These are phyloP conservation scores for Penicillium digitatum DNA, from an alignment of 2,329 filamentous ascomycete genomes.

Conservation along the genomic window DNA sequence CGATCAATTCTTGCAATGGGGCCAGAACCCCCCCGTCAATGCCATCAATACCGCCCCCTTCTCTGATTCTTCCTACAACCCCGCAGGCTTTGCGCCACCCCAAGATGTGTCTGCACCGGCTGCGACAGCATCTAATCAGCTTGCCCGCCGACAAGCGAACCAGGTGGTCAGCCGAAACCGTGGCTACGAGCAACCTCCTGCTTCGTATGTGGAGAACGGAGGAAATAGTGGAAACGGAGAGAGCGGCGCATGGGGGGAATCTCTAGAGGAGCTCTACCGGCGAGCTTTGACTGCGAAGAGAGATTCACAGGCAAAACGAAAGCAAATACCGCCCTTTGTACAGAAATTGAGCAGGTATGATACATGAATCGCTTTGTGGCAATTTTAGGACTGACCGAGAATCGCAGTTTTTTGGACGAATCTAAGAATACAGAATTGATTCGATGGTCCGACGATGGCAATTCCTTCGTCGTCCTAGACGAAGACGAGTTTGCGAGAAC, in stretches of 20 bases:
- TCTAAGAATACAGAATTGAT: constrained; percentile 92
- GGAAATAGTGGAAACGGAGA: constrained; percentile 21
- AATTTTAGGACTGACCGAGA: constrained; percentile 10
- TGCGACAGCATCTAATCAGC: constrained; percentile 37
- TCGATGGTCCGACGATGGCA: constrained; percentile 92
- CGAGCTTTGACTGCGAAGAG: constrained; percentile 76
- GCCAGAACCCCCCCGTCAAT: constrained; percentile 40
- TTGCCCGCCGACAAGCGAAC: constrained; percentile 36
- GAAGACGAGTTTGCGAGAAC: constrained; percentile 83
- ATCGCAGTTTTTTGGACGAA: constrained; percentile 79
- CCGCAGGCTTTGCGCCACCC: constrained; percentile 39
- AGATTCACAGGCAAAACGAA: constrained; percentile 83
- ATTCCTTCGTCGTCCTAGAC: constrained; percentile 93
- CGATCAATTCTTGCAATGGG: constrained; percentile 56
- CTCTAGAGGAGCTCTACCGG: constrained; percentile 73
- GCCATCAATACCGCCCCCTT: constrained; percentile 30
- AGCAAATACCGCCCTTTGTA: constrained; percentile 95
- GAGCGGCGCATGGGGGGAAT: constrained; percentile 53
- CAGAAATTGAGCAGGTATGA: constrained; percentile 93
- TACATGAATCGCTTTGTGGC: background rate
- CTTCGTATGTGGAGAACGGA: constrained; percentile 29
- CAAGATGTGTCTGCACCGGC: constrained; percentile 51
- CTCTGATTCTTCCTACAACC: constrained; percentile 41
- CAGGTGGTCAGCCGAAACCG: constrained; percentile 38
- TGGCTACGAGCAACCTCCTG: constrained; percentile 37